These are phyloP conservation scores for Prunus dulcis DNA, from an alignment of 306 rosid species.

Conservation along the genomic window DNA sequence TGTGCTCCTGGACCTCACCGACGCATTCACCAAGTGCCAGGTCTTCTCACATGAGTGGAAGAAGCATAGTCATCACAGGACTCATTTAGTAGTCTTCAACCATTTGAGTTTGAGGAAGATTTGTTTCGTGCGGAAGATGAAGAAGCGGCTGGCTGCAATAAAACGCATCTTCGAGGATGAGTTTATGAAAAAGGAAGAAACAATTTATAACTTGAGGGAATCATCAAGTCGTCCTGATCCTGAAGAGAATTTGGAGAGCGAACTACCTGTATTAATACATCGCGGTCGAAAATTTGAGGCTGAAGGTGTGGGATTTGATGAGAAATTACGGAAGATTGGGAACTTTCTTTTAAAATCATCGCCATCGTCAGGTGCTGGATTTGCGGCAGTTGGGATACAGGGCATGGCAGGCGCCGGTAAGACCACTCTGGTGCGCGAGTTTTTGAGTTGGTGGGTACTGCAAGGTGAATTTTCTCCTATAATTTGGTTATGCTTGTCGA, in stretches of 20 bases:
- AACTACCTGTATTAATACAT: too few relatives aligned
- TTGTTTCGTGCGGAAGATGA: background rate
- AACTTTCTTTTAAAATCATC: background rate
- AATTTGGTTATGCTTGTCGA: background rate
- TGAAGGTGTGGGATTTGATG: background rate
- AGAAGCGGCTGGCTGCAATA: background rate
- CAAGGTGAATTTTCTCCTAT: background rate
- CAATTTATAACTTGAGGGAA: too few relatives aligned
- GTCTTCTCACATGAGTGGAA: background rate
- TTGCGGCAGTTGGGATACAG: conserved; percentile 10
- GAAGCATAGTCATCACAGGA: background rate
- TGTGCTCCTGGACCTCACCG: conserved; percentile 7
- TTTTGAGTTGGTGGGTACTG: background rate
- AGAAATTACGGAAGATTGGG: background rate
- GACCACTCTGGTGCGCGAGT: background rate
- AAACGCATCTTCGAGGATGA: too few relatives aligned
- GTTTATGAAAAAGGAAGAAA: too few relatives aligned
- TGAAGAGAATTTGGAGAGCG: too few relatives aligned
- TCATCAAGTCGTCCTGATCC: background rate
- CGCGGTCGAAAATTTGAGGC: too few relatives aligned
- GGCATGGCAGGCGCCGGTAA: conserved; percentile 22
- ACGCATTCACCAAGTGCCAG: conserved; percentile 3
- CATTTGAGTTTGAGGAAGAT: background rate
- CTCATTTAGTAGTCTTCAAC: background rate
- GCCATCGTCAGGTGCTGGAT: background rate